phyloP scores from a whole-genome alignment of 371 early-diverging fungal genomes.

The Mucor irregularis region DNA sequence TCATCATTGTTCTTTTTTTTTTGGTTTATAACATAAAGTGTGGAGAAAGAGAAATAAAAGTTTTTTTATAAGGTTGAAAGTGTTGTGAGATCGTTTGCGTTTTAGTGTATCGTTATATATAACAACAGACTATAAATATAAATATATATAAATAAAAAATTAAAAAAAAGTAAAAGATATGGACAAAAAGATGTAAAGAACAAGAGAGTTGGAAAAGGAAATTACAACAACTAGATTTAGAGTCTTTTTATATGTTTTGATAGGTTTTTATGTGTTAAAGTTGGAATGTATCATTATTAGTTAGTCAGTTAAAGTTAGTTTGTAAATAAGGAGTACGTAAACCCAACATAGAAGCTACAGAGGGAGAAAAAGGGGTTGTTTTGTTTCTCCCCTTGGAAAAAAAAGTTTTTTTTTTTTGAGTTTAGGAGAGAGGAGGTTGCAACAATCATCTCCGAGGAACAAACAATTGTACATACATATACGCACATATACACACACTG shows the following conservation, averaged over 20 bases:
- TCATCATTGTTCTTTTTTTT: constrained; percentile 2
- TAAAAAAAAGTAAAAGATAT: not conserved
- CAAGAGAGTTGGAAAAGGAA: not conserved
- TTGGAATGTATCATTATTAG: too few relatives aligned
- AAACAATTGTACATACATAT: not conserved
- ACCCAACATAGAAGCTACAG: too few relatives aligned
- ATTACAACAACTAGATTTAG: not conserved
- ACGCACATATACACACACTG: not conserved
- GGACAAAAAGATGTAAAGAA: constrained; percentile 11
- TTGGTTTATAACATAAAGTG: not conserved
- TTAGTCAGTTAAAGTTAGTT: too few relatives aligned
- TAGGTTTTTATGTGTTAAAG: too few relatives aligned
- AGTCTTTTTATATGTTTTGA: not conserved
- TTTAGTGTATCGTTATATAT: not conserved
- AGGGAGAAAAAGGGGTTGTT: too few relatives aligned
- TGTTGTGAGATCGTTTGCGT: too few relatives aligned
- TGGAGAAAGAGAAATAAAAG: not conserved
- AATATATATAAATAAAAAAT: not conserved
- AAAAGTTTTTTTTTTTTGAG: too few relatives aligned
- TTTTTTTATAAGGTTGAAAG: not conserved
- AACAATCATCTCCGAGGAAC: not conserved
- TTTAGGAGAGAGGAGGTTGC: not conserved
- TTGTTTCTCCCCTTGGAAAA: too few relatives aligned
- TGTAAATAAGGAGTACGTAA: too few relatives aligned
- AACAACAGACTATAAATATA: too few relatives aligned